Evolutionary conservation across 1,284 basidiomycete species (phyloP).

Genomic region (Coriolopsis trogii): DNA sequence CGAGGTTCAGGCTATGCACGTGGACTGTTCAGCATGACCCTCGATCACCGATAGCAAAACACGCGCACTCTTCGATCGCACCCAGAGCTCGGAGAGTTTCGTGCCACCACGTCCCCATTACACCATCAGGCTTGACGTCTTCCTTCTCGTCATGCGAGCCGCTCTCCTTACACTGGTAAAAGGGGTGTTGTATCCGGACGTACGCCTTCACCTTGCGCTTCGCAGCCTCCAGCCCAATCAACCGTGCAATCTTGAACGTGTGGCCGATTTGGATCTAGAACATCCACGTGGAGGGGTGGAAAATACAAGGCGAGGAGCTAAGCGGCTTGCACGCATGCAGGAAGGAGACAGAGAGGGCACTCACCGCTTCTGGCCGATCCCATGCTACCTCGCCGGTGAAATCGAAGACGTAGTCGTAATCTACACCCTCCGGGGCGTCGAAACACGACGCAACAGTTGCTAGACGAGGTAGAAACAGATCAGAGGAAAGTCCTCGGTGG

Average conservation of each 20-base stretch:
- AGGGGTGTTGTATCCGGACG: conserved; percentile 80
- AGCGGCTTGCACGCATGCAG: conserved; percentile 4
- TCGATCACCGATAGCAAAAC: background rate
- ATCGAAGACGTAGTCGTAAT: conserved; percentile 79
- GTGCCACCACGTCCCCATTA: conserved; percentile 88
- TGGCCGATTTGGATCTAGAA: conserved; percentile 75
- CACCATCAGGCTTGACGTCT: conserved; percentile 72
- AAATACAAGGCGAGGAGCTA: conserved; percentile 6
- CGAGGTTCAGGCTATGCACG: conserved; percentile 70
- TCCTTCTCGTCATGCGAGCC: conserved; percentile 72
- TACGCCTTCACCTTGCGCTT: conserved; percentile 74
- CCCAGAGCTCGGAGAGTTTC: conserved; percentile 80
- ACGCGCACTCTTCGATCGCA: conserved; percentile 66
- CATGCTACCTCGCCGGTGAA: conserved; percentile 80
- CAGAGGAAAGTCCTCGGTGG: conserved; percentile 8
- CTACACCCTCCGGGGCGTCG: conserved; percentile 66
- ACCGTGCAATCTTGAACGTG: conserved; percentile 73
- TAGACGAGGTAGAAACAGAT: conserved; percentile 34
- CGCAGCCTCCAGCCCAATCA: conserved; percentile 70
- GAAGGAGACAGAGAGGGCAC: conserved; percentile 24
- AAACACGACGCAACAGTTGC: conserved; percentile 68
- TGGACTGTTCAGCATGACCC: conserved; percentile 7
- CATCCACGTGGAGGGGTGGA: too few species aligned
- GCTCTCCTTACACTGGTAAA: conserved; percentile 79
- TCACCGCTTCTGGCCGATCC: conserved; percentile 78